Conservation (phyloP, 306 rosid genomes). For the peach (Prunus persica) region Prunus_persica_NCBIv2 NC_034012.1:10979501-10980000, state of each 20-base stretch:
- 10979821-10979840: neutral
- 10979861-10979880: neutral
- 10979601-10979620: neutral
- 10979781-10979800: neutral
- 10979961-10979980: conserved; percentile 1
- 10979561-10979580: neutral
- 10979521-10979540: conserved; percentile 84
- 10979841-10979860: neutral
- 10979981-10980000: neutral
- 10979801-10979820: neutral
- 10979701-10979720: neutral
- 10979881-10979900: conserved; percentile 4
- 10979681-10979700: neutral
- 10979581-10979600: neutral
- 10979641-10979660: neutral
- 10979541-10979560: conserved; percentile 28
- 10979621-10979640: conserved; percentile 4
- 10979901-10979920: neutral
- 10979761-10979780: neutral
- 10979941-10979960: neutral
- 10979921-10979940: neutral
- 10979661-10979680: neutral
- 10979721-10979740: neutral
- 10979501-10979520: conserved; percentile 89
- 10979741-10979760: neutral